Conservation (phyloP, 495 filamentous ascomycete species). For the Thozetella sp. region DNA sequence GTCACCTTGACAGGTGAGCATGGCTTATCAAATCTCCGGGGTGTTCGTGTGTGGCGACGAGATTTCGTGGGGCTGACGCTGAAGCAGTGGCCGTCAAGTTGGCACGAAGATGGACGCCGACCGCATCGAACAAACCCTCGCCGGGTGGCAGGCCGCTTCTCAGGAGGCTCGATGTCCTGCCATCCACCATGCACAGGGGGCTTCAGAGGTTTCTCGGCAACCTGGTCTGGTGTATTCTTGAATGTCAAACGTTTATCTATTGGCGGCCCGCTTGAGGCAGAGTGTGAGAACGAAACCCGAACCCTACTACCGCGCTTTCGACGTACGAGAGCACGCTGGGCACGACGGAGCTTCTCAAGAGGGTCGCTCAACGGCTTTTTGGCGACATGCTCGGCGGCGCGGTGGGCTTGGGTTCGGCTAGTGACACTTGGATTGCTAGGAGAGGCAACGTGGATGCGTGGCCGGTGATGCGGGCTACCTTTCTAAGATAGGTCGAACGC, state of each 20-base stretch:
- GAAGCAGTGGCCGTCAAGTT: conserved; percentile 13
- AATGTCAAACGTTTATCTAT: neutral
- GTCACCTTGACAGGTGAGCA: too few relatives aligned
- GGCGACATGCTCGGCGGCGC: conserved; percentile 36
- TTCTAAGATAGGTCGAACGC: conserved; percentile 51
- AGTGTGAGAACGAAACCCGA: conserved; percentile 22
- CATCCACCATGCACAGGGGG: conserved; percentile 1
- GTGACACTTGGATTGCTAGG: conserved; percentile 21
- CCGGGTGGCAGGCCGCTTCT: neutral
- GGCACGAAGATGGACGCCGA: conserved; percentile 1
- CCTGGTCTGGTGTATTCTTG: neutral
- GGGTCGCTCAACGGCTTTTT: conserved; percentile 29
- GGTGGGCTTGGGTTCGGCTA: conserved; percentile 21
- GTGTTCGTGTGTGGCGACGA: conserved; percentile 2
- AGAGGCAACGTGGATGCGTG: conserved; percentile 28
- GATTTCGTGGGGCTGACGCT: conserved; percentile 14
- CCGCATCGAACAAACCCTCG: neutral
- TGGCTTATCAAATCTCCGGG: too few relatives aligned
- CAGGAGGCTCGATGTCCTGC: conserved; percentile 4
- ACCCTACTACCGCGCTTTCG: conserved; percentile 19
- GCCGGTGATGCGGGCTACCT: conserved; percentile 43
- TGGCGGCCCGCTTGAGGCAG: conserved; percentile 6
- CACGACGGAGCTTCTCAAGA: conserved; percentile 24
- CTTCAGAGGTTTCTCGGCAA: neutral
- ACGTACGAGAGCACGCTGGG: conserved; percentile 19